Base-by-base conservation (phyloP, 148 eudicot species). In the Talinum fruticosum region DNA sequence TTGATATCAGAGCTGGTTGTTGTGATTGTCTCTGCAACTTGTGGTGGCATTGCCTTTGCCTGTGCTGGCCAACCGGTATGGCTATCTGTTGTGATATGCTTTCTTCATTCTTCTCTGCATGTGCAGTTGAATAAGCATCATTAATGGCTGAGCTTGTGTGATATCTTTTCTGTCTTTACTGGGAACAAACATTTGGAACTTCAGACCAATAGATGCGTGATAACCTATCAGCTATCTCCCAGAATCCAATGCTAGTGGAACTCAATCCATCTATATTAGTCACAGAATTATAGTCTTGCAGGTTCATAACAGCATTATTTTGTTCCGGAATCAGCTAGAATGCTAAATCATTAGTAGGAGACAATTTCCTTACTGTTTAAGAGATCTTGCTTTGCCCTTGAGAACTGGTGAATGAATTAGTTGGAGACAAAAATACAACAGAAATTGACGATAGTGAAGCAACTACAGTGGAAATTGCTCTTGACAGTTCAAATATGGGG, bases 1-100 rank as follows among this genome's bases (percentile, higher is more conserved):
- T 83, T 96, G 86, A 96, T 96, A 81, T 91, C 97, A 30, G 99
- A 96, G 85, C 87, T 96, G 78, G 99, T 96, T 37, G 90, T 96
- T 62, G 98, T 93, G 26, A 96, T 96, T 83, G 99, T 96, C 74
- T 96, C 89, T 80, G 99, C 99, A 84, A 91, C 99, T 71, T 96
- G 99, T 85, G 99, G 98, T 75, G 99, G 99, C 80, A 96, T 96
- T 82, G 99, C 98, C 71, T 96, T 96, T 86, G 99, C 99, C 53
- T 91, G 93, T 83, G 97, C 92, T 72, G 98, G 99, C 80, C 99
- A 93, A 79, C 99, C 98, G 89, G 99, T 96, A 77, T 71, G 90
- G 78, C 59, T 69, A 79, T 76, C 76, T 41, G 36, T 54, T 69
- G 57, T 71, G 19, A 38, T 47, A n/a, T 44, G 23, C 23, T 53